A percentile compares a stretch with the other conserved stretches of the same genome.
Evolutionary conservation across 73 alveolate species (phyloP).

Genomic region (Urostyla sp.): DNA sequence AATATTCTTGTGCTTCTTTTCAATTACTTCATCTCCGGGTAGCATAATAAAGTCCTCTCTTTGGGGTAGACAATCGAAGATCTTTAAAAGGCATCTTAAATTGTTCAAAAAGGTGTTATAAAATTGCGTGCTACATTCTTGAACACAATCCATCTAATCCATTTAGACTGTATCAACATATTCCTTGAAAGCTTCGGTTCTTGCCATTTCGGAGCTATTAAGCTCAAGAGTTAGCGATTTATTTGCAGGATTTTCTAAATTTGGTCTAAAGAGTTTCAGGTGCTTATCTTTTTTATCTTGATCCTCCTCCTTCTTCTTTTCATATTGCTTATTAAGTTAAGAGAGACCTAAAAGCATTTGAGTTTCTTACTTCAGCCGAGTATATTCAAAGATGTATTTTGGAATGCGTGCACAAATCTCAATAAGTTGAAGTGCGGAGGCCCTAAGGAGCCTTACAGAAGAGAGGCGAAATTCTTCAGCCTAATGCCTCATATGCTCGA

Average conservation of each 20-base stretch:
- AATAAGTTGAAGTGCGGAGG: slow-evolving; percentile 68
- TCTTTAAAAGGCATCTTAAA: slow-evolving; percentile 59
- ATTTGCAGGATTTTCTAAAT: slow-evolving; percentile 76
- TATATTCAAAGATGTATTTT: slow-evolving; percentile 38
- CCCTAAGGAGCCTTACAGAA: slow-evolving; percentile 86
- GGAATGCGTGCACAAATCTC: slow-evolving; percentile 52
- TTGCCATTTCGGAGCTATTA: slow-evolving; percentile 56
- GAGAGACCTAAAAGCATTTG: slow-evolving; percentile 23
- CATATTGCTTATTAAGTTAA: slow-evolving; percentile 43
- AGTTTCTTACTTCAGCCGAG: slow-evolving; percentile 10
- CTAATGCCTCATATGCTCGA: slow-evolving; percentile 79
- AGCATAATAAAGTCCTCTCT: slow-evolving; percentile 69
- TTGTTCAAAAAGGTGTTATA: slow-evolving; percentile 58
- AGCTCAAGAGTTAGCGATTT: slow-evolving; percentile 56
- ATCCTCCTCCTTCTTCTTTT: slow-evolving; percentile 28
- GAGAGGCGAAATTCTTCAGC: slow-evolving; percentile 91
- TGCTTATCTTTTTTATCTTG: slow-evolving; percentile 56
- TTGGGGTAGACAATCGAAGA: slow-evolving; percentile 58
- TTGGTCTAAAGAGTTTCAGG: slow-evolving; percentile 69
- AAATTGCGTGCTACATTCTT: slow-evolving; percentile 52
- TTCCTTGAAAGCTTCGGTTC: slow-evolving; percentile 55
- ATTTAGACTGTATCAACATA: slow-evolving; percentile 44
- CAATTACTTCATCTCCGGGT: slow-evolving; percentile 78
- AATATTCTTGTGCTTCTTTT: slow-evolving; percentile 66
- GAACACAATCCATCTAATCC: slow-evolving; percentile 51